Conservation (phyloP, 106 monocot genomes). For the Iris macrosiphon region DNA sequence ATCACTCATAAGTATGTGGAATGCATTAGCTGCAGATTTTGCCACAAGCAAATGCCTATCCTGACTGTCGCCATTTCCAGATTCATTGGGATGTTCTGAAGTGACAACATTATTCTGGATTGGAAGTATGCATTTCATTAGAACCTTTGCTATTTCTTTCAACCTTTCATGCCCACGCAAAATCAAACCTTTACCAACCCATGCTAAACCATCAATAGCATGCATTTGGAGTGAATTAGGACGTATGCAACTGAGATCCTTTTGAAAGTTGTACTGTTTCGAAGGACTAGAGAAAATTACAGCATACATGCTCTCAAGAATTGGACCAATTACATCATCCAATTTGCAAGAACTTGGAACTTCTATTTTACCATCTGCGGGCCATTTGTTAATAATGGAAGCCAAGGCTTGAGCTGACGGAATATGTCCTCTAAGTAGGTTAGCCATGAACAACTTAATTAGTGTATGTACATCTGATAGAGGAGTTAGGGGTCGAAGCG, state of each 20-base stretch:
- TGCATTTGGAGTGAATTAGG: slow-evolving; percentile 15
- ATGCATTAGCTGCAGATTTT: slow-evolving; percentile 78
- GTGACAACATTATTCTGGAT: slow-evolving; percentile 7
- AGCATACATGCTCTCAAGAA: slow-evolving; percentile 32
- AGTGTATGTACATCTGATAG: slow-evolving; percentile 38
- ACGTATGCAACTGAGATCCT: background rate
- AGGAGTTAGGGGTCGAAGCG: slow-evolving; percentile 56
- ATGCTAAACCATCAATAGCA: slow-evolving; percentile 64
- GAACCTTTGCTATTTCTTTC: slow-evolving; percentile 57
- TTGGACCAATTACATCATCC: slow-evolving; percentile 42
- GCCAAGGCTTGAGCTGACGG: slow-evolving; percentile 82
- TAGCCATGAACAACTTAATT: slow-evolving; percentile 39
- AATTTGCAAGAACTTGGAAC: slow-evolving; percentile 19
- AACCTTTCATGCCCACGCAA: slow-evolving; percentile 88
- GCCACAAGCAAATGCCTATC: slow-evolving; percentile 24
- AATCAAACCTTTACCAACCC: slow-evolving; percentile 90
- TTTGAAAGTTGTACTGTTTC: background rate
- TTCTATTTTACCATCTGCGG: slow-evolving; percentile 21
- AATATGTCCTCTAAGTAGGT: slow-evolving; percentile 57
- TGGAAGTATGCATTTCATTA: slow-evolving; percentile 55
- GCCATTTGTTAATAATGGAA: slow-evolving; percentile 80
- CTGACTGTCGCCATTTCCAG: slow-evolving; percentile 9
- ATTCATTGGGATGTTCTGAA: slow-evolving; percentile 6
- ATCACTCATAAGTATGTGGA: slow-evolving; percentile 71
- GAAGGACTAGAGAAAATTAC: slow-evolving; percentile 8